Percentiles rank a stretch among this genome's conserved stretches.
phyloP scores from a whole-genome alignment of 192 early-diverging fungal genomes.

The Backusella westeae region DNA sequence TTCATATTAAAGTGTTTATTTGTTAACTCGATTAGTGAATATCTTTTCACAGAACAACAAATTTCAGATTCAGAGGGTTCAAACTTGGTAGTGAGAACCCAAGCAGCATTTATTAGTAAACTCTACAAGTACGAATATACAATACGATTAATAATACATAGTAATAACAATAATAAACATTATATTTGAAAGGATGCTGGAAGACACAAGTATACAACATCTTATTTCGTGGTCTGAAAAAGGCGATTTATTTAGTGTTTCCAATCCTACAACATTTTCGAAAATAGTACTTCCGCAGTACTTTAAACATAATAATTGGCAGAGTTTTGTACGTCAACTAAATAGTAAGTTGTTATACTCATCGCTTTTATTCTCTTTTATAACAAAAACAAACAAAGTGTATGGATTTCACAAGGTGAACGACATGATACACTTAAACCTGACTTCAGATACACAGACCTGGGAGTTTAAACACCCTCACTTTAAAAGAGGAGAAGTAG shows the following conservation, averaged over 20 bases:
- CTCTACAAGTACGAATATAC: constrained; percentile 7
- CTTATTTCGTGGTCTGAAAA: constrained; percentile 25
- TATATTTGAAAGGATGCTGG: constrained; percentile 14
- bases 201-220: constrained; percentile 10
- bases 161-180: neutral
- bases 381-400: neutral
- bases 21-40: constrained; percentile 1
- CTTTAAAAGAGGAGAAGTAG: constrained; percentile 8
- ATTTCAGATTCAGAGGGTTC: neutral
- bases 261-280: constrained; percentile 16
- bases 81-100: constrained; percentile 7
- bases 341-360: constrained; percentile 17
- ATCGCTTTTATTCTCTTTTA: neutral
- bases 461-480: constrained; percentile 27
- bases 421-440: constrained; percentile 10
- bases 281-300: constrained; percentile 20
- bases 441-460: constrained; percentile 4
- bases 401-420: constrained; percentile 29
- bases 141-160: neutral
- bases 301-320: constrained; percentile 30
- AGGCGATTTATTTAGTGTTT: constrained; percentile 16
- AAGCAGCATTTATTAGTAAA: constrained; percentile 13
- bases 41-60: neutral
- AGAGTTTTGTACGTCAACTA: constrained; percentile 25
- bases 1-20: neutral